Evolutionary conservation across 1,139 yeast genomes (phyloP), one percentile per base, ranked within the genome.

Genomic region (Suhomyces anneliseae): DNA sequence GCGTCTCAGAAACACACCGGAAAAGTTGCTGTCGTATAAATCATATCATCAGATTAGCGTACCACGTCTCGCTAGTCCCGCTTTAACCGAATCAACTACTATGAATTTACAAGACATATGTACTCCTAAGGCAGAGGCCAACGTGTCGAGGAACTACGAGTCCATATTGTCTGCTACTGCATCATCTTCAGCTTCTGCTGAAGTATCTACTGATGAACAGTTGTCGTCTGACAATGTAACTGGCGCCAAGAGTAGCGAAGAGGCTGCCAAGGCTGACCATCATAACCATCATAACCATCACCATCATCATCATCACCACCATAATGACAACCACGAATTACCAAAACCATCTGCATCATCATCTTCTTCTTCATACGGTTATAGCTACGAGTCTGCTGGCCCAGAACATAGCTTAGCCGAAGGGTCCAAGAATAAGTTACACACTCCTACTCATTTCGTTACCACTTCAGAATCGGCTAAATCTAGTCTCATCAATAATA

Each of bases 51-150:
- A 29, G 32, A 29, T 38, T 15, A 38, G 19, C 33, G 34, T 29
- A 24, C 37, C 12, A 27, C 19, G 14, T 29, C 42, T 40, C n/a
- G 37, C 37, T 33, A 43, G 43, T 37, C 42, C 43, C 15, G 14
- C 37, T 29, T 4, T 29, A 9, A 11, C 32, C 32, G 32, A 29
- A 29, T 19, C 24, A 19, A 4, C 32, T 24, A 38, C 45, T 24
- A 54, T 54, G 58, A 49, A 54, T 42, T 50, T 54, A 36, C 55
- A 50, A 34, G 56, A 53, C 27, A 44, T 43, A 29, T 54, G 58
- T 41, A 48, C 45, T 8, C 55, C 56, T 39, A 42, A 41, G 34
- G 47, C 43, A 9, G 53, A 49, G 24, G 39, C 38, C 29, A 40
- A 33, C 15, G 47, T 48, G 38, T 47, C 56, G 7, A 31, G 36